Evolutionary conservation across 129 eudicot species (phyloP), one percentile per base, ranked within the genome.

Genomic region (Flaveria brownii): DNA sequence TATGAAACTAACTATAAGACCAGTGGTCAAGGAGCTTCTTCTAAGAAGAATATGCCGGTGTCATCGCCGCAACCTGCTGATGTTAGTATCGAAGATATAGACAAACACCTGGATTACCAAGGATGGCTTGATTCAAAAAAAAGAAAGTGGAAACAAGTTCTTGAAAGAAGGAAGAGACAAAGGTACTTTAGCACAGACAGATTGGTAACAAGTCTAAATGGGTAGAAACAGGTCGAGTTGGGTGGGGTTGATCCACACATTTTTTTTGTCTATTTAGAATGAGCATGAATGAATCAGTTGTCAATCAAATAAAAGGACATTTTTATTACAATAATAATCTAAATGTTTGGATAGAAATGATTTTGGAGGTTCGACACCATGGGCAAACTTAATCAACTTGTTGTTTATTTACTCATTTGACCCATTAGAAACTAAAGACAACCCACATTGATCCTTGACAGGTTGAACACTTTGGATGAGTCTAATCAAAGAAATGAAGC

Each of bases 101-200:
- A 95, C 77, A 89, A 77, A 82, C 82, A 71, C 82, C 72, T 82
- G 15, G 97, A 95, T 86, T 95, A 95, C 87, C 87, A 84, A 68
- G 97, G 97, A 82, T 95, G 99, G 99, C 92, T 95, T 73, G 85
- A 86, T 65, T 77, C 72, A 63, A 89, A 78, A 84, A 95, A 95
- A 84, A 82, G 99, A 75, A 95, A 91, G 81, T 95, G 99, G 99
- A 91, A 88, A 82, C 94, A 87, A 75, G 84, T 77, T 25, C 94
- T 94, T 33, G 99, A 91, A 54, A 86, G 82, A 78, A 91, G 91
- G 82, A 95, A 95, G 80, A 86, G 89, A 46, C 94, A 88, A 83
- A 89, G 96, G 98, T 93, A 82, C 41, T 72, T 77, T 63, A 0
- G 12, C 20, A 6, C 1, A 46, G 46, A 18, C 7, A 22, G 61